These are phyloP conservation scores for Trichoderma atroviride DNA, from an alignment of 2,329 filamentous ascomycete genomes.

Conservation along the genomic window DNA sequence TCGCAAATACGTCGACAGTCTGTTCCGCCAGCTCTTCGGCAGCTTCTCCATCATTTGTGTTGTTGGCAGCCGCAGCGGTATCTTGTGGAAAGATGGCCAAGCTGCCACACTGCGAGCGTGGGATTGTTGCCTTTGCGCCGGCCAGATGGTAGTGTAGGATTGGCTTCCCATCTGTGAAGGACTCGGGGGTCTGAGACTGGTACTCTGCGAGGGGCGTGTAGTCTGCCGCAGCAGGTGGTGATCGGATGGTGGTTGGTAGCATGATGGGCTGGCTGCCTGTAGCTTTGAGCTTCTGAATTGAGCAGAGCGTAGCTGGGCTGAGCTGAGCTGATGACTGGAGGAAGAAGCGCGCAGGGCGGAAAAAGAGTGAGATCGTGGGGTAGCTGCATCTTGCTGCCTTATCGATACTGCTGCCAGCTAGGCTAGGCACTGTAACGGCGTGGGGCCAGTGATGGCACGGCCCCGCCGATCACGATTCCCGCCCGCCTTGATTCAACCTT, in stretches of 20 bases:
- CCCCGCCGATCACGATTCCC: background rate
- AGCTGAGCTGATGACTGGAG: background rate
- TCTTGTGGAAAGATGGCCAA: conserved; percentile 58
- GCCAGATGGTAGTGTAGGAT: conserved; percentile 67
- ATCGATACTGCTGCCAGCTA: conserved; percentile 23
- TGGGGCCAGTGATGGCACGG: conserved; percentile 25
- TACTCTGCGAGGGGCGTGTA: conserved; percentile 70
- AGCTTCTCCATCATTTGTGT: conserved; percentile 40
- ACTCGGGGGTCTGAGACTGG: conserved; percentile 70
- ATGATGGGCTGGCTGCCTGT: conserved; percentile 31
- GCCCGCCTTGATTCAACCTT: background rate
- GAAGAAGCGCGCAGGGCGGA: background rate
- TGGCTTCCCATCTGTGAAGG: conserved; percentile 71
- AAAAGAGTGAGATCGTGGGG: conserved; percentile 26
- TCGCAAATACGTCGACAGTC: conserved; percentile 60
- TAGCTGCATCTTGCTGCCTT: conserved; percentile 25
- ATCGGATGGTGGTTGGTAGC: conserved; percentile 59
- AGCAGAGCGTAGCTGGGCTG: background rate
- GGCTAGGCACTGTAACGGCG: background rate
- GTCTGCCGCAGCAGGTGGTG: conserved; percentile 58
- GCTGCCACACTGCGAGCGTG: conserved; percentile 55
- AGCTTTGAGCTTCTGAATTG: background rate
- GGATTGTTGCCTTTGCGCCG: conserved; percentile 60
- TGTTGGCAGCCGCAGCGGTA: conserved; percentile 36
- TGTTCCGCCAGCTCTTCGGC: conserved; percentile 45